Conservation (phyloP, 345 rosid species). For the Gossypium ekmanianum region DNA sequence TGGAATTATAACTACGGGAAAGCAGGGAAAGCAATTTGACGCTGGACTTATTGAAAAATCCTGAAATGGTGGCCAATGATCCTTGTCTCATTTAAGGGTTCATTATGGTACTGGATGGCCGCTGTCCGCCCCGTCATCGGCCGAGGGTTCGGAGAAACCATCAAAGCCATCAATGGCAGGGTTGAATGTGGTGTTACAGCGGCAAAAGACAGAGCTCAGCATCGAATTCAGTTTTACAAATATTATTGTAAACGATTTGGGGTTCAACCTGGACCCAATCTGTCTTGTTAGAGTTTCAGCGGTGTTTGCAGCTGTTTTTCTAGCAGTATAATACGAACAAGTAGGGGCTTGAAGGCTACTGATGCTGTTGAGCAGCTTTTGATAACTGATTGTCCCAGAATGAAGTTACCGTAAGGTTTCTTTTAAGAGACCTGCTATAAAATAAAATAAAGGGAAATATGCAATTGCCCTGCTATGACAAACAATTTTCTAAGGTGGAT, state of each 20-base stretch:
- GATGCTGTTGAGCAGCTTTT: not conserved
- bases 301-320: not conserved
- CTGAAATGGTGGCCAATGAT: constrained; percentile 41
- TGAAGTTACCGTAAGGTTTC: too few species aligned
- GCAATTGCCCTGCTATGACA: too few species aligned
- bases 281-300: constrained; percentile 24
- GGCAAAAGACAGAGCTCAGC: constrained; percentile 24
- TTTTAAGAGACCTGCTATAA: not conserved
- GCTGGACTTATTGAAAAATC: constrained; percentile 22
- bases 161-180: constrained; percentile 40
- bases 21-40: constrained; percentile 26
- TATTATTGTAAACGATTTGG: constrained; percentile 41
- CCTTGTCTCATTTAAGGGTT: constrained; percentile 37
- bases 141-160: constrained; percentile 54
- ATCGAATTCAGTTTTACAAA: constrained; percentile 33
- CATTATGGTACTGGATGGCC: constrained; percentile 49
- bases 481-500: too few species aligned
- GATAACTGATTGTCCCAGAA: not conserved
- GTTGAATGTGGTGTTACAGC: constrained; percentile 39
- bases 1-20: constrained; percentile 53
- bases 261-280: constrained; percentile 41
- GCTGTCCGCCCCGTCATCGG: constrained; percentile 29
- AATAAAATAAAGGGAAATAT: not conserved
- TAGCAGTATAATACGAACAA: not conserved
- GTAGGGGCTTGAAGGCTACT: not conserved